Evolutionary conservation across 805 yeast genomes (phyloP).

Genomic region (Saccharomycopsis oosterbeekiorum): DNA sequence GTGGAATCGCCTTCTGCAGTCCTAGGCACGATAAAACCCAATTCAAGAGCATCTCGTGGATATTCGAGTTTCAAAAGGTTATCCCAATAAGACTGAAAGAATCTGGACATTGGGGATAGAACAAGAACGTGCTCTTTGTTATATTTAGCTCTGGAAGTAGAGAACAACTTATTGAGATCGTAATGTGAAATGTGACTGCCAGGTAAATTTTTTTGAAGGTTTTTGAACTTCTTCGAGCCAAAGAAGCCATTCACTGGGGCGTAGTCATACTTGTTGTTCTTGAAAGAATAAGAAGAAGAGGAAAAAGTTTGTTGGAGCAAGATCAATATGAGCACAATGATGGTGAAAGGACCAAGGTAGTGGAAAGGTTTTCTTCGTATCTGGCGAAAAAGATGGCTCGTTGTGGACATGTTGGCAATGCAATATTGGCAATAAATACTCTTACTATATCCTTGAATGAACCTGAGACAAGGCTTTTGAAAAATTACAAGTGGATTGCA

Average conservation of each 20-base stretch:
- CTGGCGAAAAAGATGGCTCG: conserved; percentile 34
- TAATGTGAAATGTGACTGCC: conserved; percentile 72
- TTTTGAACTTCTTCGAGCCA: conserved; percentile 21
- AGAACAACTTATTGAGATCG: conserved; percentile 68
- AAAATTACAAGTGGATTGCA: background rate
- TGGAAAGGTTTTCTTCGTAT: conserved; percentile 53
- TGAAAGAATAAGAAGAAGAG: conserved; percentile 19
- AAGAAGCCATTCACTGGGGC: conserved; percentile 37
- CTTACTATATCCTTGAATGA: too few relatives aligned
- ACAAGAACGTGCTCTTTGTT: conserved; percentile 78
- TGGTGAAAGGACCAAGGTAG: conserved; percentile 36
- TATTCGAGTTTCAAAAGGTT: conserved; percentile 66
- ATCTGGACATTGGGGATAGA: conserved; percentile 83
- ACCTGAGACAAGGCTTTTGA: too few relatives aligned
- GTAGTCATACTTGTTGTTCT: conserved; percentile 38
- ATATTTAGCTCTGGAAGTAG: conserved; percentile 60
- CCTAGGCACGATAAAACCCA: conserved; percentile 89
- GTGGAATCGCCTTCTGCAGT: conserved; percentile 74
- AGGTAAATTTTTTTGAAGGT: conserved; percentile 39
- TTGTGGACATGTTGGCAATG: conserved; percentile 2
- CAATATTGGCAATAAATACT: too few relatives aligned
- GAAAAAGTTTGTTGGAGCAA: conserved; percentile 28
- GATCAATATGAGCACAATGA: conserved; percentile 33
- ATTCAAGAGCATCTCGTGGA: conserved; percentile 75
- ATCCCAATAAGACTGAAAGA: conserved; percentile 80